Conservation (phyloP, 495 filamentous ascomycete genomes). For the Hypoxylon fragiforme region DNA sequence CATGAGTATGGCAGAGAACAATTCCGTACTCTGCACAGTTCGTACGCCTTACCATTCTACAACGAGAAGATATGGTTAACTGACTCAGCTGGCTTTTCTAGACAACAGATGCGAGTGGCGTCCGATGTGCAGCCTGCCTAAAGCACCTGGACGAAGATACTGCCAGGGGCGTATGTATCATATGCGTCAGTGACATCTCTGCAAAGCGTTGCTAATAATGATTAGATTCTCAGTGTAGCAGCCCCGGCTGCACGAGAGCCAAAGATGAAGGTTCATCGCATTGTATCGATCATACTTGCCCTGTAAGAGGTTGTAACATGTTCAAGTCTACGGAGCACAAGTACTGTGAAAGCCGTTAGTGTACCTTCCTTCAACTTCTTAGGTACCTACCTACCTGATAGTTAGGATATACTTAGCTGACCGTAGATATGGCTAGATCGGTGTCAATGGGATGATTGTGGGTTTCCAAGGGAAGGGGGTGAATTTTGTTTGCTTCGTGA, state of each 20-base stretch:
- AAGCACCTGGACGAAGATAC: background rate
- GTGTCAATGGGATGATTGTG: constrained; percentile 10
- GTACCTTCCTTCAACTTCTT: background rate
- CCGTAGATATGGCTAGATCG: constrained; percentile 8
- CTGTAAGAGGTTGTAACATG: constrained; percentile 30
- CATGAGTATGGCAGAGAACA: background rate
- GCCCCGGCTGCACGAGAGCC: constrained; percentile 15
- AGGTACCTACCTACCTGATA: too few species aligned
- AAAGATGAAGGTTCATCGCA: constrained; percentile 23
- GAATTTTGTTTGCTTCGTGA: constrained; percentile 7
- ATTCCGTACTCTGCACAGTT: background rate
- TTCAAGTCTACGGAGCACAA: constrained; percentile 12
- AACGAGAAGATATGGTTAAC: background rate
- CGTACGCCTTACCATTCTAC: background rate
- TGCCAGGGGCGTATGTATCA: constrained; percentile 9
- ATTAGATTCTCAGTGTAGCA: constrained; percentile 14
- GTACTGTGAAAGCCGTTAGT: constrained; percentile 40
- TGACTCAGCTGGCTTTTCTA: constrained; percentile 14
- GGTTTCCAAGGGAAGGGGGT: background rate
- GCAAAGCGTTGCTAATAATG: background rate
- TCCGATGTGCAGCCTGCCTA: background rate
- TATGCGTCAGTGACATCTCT: background rate
- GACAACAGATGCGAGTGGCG: constrained; percentile 37
- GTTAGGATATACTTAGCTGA: too few species aligned
- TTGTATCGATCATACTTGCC: constrained; percentile 39